Conservation (phyloP, 2,329 filamentous ascomycete genomes). For the Thermothelomyces thermophilus region DNA sequence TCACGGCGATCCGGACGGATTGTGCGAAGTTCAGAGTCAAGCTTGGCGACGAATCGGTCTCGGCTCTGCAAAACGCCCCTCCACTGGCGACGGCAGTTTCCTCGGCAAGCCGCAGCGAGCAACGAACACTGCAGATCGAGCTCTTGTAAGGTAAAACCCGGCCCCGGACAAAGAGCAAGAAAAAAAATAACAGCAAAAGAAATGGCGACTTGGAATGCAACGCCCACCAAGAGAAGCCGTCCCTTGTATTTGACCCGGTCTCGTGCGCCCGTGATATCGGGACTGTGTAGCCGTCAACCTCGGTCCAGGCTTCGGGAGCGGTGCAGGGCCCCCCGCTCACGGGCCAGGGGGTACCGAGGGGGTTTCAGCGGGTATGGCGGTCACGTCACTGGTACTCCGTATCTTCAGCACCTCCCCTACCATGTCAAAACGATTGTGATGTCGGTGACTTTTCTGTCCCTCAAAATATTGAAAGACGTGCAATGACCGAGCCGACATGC, state of each 20-base stretch:
- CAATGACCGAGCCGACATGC: no score
- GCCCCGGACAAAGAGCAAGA: neutral
- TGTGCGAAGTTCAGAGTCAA: neutral
- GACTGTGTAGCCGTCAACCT: neutral
- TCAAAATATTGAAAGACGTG: no score
- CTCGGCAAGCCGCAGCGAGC: slow-evolving; percentile 2
- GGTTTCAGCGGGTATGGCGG: no score
- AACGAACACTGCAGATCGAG: neutral
- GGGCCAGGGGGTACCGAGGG: no score
- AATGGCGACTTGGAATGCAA: neutral
- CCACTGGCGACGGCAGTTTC: slow-evolving; percentile 18
- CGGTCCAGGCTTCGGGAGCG: neutral
- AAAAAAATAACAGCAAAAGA: neutral
- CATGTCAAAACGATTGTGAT: no score
- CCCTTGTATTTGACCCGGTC: neutral
- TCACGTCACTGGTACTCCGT: no score
- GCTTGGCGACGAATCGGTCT: neutral
- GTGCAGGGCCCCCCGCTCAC: no score
- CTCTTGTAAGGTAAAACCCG: neutral
- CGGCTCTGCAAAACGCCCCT: slow-evolving; percentile 17
- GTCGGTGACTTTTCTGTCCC: no score
- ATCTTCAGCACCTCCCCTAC: no score
- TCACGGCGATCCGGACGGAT: neutral
- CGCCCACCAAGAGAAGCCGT: neutral
- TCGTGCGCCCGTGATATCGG: neutral